phyloP scores from a whole-genome alignment of 306 rosid species.

The Lagenaria siceraria region DNA sequence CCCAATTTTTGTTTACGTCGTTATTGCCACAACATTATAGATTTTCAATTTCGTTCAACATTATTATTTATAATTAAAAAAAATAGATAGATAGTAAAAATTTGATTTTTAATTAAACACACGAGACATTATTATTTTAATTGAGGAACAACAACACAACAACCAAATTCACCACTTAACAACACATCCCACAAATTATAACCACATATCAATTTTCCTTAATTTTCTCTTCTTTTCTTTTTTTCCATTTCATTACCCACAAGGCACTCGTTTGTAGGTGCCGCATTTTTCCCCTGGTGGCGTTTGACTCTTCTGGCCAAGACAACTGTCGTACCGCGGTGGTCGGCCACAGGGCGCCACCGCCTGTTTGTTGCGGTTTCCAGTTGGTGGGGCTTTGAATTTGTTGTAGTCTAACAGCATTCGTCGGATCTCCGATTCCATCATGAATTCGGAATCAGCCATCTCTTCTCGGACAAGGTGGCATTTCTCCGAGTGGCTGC shows the following conservation, averaged over 20 bases:
- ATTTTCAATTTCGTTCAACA: no score
- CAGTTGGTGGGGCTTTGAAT: accelerated
- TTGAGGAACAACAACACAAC: no score
- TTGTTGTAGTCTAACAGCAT: neutral
- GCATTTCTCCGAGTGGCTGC: neutral
- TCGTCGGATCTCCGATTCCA: neutral
- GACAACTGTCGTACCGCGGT: neutral
- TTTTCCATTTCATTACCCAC: neutral
- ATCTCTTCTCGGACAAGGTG: neutral
- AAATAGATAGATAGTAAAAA: no score
- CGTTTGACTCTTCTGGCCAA: neutral
- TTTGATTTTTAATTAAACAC: no score
- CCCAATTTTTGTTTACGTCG: no score
- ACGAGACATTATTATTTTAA: no score
- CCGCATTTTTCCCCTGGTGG: neutral
- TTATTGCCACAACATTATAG: no score
- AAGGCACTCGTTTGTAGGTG: neutral
- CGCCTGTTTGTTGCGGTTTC: neutral
- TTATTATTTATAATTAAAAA: no score
- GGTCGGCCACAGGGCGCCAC: neutral
- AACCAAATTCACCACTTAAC: neutral
- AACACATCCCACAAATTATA: neutral
- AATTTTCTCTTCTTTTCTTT: neutral
- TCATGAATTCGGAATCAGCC: neutral
- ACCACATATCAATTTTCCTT: neutral